Evolutionary conservation across 1,139 yeast species (phyloP), one percentile per base, ranked within the genome.

Genomic region (Sporopachydermia cereana): DNA sequence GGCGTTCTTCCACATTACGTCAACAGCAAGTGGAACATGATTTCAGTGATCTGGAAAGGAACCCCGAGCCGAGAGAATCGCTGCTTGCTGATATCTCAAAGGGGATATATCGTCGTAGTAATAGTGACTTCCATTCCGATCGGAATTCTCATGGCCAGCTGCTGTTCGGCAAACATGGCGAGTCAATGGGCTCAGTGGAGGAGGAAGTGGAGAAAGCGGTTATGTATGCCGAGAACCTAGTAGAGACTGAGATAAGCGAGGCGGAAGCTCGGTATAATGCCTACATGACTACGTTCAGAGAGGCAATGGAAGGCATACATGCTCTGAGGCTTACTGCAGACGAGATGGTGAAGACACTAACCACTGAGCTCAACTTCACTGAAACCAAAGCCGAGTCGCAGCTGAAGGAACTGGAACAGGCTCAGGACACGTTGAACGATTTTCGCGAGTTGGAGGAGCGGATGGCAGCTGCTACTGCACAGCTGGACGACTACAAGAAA

Each of bases 401-500:
- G 22, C 39, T 34, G 17, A 49, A 48, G 7, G 47, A 46, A 18
- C 47, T 55, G 41, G 47, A 49, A 36, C 44, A 43, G 2, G 43
- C 54, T 7, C 49, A 47, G 30, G 42, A 43, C 44, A 53, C 49
- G 18, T 52, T 53, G 41, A 51, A 44, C 3, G 49, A 47, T 9
- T 51, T 56, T 25, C 54, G 52, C 16, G 47, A 48, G 18, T 48
- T 57, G 5, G 57, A 56, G 27, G 41, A 45, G 4, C 49, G 60
- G 7, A 47, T 57, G 3, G 39, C 43, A 18, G 41, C 45, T 14
- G 55, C 60, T 16, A 46, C 49, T 24, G 44, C 43, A 4, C 50
- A 49, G 31, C 52, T 57, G 7, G 57, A 53, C 1, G 56, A 53
- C 17, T 57, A 57, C 46, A 48, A 51, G 23, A 44, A 47, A 22